Conservation (phyloP, 1,284 basidiomycete species). For the Stereum hirsutum region DNA sequence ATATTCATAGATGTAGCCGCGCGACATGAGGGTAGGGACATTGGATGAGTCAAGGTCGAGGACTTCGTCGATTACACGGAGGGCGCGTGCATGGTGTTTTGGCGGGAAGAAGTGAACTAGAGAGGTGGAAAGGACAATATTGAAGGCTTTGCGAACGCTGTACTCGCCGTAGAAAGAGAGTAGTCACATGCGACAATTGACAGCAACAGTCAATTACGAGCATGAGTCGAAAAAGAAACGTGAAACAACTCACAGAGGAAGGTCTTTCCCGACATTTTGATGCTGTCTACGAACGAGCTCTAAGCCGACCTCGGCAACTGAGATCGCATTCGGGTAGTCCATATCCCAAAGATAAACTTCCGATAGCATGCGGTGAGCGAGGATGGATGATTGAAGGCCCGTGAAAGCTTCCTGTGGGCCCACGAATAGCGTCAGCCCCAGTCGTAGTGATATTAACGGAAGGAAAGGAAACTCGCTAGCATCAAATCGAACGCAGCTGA, state of each 20-base stretch:
- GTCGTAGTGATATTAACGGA: constrained; percentile 2
- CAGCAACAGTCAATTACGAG: too few relatives aligned
- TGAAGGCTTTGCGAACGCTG: constrained; percentile 55
- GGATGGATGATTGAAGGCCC: constrained; percentile 48
- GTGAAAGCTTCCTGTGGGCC: constrained; percentile 62
- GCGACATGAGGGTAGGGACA: constrained; percentile 61
- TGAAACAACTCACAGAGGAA: constrained; percentile 41
- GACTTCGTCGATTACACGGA: constrained; percentile 65
- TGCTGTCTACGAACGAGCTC: constrained; percentile 50
- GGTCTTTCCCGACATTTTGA: constrained; percentile 44
- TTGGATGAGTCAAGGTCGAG: constrained; percentile 58
- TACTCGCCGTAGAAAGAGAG: constrained; percentile 1
- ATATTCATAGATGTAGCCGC: constrained; percentile 67
- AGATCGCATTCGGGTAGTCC: constrained; percentile 73
- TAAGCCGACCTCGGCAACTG: constrained; percentile 63
- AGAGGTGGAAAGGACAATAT: constrained; percentile 59
- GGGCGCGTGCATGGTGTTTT: constrained; percentile 79
- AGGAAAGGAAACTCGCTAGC: constrained; percentile 29
- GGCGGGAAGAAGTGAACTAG: constrained; percentile 85
- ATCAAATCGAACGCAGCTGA: constrained; percentile 41
- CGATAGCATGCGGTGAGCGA: constrained; percentile 65
- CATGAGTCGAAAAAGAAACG: too few relatives aligned
- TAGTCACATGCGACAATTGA: background rate
- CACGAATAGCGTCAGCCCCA: constrained; percentile 1
- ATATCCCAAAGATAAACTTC: constrained; percentile 68